These are phyloP conservation scores for Globisporangium acanthophoron DNA, from an alignment of 352 stramenopile species.

Conservation along the genomic window DNA sequence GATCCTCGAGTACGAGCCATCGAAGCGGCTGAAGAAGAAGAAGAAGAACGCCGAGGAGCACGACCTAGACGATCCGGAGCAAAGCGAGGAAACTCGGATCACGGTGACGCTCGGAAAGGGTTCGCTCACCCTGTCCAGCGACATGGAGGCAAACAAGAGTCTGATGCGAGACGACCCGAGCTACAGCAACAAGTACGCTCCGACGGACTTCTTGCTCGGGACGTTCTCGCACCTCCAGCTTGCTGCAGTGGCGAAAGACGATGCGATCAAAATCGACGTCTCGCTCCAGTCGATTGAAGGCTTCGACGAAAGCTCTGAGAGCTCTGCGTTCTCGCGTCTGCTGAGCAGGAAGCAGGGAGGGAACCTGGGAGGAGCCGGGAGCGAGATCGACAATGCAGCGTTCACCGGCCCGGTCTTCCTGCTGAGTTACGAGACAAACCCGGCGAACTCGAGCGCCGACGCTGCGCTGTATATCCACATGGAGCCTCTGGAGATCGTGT, in stretches of 20 bases:
- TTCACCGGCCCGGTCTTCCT: constrained; percentile 74
- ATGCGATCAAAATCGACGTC: constrained; percentile 74
- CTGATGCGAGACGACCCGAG: constrained; percentile 55
- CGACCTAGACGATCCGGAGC: constrained; percentile 22
- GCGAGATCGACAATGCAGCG: constrained; percentile 55
- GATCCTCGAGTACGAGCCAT: constrained; percentile 80
- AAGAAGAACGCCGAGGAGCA: constrained; percentile 18
- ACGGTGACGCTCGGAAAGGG: constrained; percentile 67
- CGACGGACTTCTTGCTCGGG: constrained; percentile 70
- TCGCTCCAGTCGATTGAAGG: constrained; percentile 85
- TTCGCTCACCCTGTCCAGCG: constrained; percentile 69
- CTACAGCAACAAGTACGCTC: constrained; percentile 61
- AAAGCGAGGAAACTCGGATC: constrained; percentile 62
- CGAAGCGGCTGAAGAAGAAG: constrained; percentile 53
- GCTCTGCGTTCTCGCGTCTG: constrained; percentile 71
- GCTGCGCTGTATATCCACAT: constrained; percentile 77
- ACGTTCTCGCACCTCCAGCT: constrained; percentile 79
- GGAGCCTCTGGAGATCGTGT: constrained; percentile 82
- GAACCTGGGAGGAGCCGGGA: constrained; percentile 21
- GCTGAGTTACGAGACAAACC: constrained; percentile 82
- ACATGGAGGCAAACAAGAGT: constrained; percentile 62
- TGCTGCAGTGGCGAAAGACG: constrained; percentile 53
- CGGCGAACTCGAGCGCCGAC: constrained; percentile 53
- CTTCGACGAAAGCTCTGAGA: constrained; percentile 85
- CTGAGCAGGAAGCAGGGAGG: constrained; percentile 60